Base-by-base conservation (phyloP, 176 grass and related monocot species). In the Pontederia paniculata region DNA sequence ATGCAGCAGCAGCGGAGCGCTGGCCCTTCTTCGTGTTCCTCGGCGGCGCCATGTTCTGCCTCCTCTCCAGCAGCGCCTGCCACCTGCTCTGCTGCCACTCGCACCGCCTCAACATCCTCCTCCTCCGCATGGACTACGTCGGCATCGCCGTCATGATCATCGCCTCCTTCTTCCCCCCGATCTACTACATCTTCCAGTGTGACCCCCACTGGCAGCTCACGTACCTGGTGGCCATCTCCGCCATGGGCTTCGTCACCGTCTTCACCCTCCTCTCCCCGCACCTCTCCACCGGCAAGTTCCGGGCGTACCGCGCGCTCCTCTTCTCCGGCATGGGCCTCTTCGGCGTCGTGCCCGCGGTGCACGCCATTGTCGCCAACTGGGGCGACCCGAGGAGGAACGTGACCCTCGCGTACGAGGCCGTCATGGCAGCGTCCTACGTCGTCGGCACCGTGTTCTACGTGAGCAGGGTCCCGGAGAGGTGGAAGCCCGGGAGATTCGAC, bases 51-150 rank as follows among this genome's bases (percentile, higher is more conserved):
- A 98, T 98, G 87, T 54, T 58, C 14, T 98, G 93, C 73, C 66
- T 98, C 2, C 73, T 75, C 58, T 77, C 76, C 63, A 98, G 93
- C 87, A 63, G 83, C 23, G 47, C 51, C 42, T 88, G 80, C 31
- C 93, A 98, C 80, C 83, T 98, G 9, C 69, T 98, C n/a, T 84
- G 83, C 21, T 98, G 93, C 80, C 93, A 98, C 69, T 91, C 93
- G 2, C 72, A 45, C 4, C 86, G 70, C 18, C 64, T 83, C 57
- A 91, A 69, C 72, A 47, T 77, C 9, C 70, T 98, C 14, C 79
- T 80, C 75, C 81, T 78, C 71, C 93, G 81, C 74, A 73, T 98
- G 12, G 93, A 98, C 80, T 98, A 98, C 72, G 78, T 84, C 53
- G 93, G 93, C 53, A 98, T 98, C 77, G 81, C 86, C 43, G 41